Conservation (phyloP, 2,329 filamentous ascomycete species). For the Paradendryphiella salina region DNA sequence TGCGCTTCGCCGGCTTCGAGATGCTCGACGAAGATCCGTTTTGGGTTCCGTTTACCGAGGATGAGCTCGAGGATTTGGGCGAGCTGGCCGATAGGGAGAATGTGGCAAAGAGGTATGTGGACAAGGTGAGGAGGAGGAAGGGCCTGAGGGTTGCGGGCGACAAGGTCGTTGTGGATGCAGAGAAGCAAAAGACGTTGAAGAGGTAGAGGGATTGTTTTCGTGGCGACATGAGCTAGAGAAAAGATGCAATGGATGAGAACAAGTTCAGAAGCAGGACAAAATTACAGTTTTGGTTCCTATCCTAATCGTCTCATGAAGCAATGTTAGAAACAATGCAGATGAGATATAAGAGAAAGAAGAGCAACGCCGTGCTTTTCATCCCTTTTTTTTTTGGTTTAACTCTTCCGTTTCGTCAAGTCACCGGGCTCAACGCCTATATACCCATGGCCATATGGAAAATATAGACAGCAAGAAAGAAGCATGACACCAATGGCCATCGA, state of each 20-base stretch:
- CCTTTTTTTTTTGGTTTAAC: neutral
- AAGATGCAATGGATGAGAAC: too few relatives aligned
- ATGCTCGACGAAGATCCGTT: conserved; percentile 94
- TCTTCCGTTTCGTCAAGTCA: neutral
- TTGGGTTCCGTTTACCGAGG: conserved; percentile 96
- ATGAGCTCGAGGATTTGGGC: conserved; percentile 93
- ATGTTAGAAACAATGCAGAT: too few relatives aligned
- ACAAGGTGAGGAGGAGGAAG: conserved; percentile 82
- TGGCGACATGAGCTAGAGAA: too few relatives aligned
- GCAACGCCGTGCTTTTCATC: neutral
- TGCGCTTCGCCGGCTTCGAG: conserved; percentile 92
- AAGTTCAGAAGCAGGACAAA: too few relatives aligned
- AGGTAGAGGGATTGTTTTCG: conserved; percentile 44
- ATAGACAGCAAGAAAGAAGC: neutral
- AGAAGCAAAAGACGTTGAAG: conserved; percentile 84
- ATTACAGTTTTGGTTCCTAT: too few relatives aligned
- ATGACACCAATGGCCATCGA: neutral
- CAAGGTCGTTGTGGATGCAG: conserved; percentile 74
- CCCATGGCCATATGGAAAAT: neutral
- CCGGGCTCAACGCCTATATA: neutral
- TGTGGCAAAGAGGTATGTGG: conserved; percentile 94
- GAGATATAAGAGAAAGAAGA: neutral
- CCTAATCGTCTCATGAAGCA: too few relatives aligned
- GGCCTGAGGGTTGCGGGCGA: conserved; percentile 75
- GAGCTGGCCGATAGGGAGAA: conserved; percentile 94